A percentile compares a stretch with the other conserved stretches of the same genome.
Conservation (phyloP, 805 yeast species). For the Ogataea kodamae region DNA sequence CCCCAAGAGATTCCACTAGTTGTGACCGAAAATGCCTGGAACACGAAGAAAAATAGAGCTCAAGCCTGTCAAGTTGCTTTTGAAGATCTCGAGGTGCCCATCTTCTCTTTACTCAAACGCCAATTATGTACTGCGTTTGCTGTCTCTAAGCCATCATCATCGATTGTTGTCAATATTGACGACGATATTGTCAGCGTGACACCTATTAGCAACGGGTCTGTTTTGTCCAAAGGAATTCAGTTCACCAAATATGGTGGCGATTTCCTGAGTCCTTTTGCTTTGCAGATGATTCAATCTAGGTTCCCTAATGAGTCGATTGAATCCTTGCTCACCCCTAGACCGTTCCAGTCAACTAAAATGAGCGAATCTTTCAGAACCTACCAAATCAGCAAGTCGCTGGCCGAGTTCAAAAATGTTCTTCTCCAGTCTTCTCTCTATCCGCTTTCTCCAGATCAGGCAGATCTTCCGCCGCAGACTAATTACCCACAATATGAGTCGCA, state of each 20-base stretch:
- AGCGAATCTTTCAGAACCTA: conserved; percentile 39
- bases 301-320: conserved; percentile 30
- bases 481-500: conserved; percentile 31
- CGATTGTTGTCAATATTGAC: conserved; percentile 80
- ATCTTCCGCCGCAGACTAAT: conserved; percentile 32
- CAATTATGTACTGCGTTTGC: conserved; percentile 78
- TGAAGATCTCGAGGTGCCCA: conserved; percentile 70
- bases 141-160: conserved; percentile 67
- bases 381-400: conserved; percentile 39
- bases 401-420: conserved; percentile 44
- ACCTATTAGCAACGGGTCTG: conserved; percentile 72
- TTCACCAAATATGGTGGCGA: conserved; percentile 83
- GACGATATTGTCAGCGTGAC: conserved; percentile 66
- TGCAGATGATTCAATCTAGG: conserved; percentile 41
- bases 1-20: conserved; percentile 63
- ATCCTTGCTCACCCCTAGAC: conserved; percentile 33
- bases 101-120: conserved; percentile 68
- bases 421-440: conserved; percentile 29
- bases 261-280: conserved; percentile 64
- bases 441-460: conserved; percentile 26
- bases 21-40: conserved; percentile 61
- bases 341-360: conserved; percentile 26
- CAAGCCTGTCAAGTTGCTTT: conserved; percentile 70
- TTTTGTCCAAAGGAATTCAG: conserved; percentile 59
- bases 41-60: conserved; percentile 51